Conservation (phyloP, 2,329 filamentous ascomycete genomes). For the Albifimbria verrucaria region DNA sequence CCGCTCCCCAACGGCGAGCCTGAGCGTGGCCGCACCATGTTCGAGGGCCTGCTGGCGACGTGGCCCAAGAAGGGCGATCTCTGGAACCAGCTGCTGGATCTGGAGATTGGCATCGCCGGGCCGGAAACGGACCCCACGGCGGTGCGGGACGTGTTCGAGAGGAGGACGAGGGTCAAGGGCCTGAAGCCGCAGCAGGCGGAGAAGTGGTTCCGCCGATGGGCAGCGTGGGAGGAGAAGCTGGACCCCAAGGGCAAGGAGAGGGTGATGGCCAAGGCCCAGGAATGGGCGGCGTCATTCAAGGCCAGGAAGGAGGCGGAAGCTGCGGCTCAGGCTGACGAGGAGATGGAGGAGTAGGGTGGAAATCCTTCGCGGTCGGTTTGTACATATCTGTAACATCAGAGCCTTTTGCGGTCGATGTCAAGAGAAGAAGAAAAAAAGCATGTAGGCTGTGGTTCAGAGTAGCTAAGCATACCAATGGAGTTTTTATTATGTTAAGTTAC, state of each 20-base stretch:
- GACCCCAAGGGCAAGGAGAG: conserved; percentile 65
- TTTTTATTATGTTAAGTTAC: neutral
- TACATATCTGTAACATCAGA: neutral
- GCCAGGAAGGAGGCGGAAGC: conserved; percentile 39
- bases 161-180: conserved; percentile 64
- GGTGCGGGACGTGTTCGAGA: conserved; percentile 77
- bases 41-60: conserved; percentile 78
- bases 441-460: neutral
- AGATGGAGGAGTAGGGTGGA: conserved; percentile 27
- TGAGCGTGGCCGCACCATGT: conserved; percentile 91
- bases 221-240: conserved; percentile 76
- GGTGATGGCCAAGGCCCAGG: conserved; percentile 67
- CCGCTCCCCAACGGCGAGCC: conserved; percentile 75
- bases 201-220: conserved; percentile 90
- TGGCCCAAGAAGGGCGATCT: conserved; percentile 89
- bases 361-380: neutral
- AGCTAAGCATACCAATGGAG: neutral
- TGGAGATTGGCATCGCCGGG: conserved; percentile 66
- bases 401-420: neutral
- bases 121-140: conserved; percentile 49
- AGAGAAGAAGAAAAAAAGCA: no score
- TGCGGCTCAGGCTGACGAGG: conserved; percentile 29
- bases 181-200: conserved; percentile 81
- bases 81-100: conserved; percentile 87
- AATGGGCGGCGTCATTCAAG: conserved; percentile 60